Conservation (phyloP, 352 stramenopile genomes). For the Halophytophthora polymorphica region DNA sequence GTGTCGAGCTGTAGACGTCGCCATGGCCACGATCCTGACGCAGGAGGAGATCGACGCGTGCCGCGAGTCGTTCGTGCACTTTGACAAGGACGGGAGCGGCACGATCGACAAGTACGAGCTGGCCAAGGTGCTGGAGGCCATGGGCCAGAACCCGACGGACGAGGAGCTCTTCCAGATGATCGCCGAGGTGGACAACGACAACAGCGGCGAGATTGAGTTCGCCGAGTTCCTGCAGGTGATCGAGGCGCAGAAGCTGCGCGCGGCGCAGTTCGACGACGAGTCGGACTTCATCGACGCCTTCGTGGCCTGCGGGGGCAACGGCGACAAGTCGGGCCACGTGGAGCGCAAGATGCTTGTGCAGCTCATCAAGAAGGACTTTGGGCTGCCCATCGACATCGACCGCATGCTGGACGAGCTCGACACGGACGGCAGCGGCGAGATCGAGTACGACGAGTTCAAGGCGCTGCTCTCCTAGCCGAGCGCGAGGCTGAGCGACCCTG, state of each 20-base stretch:
- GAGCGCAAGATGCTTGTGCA: constrained; percentile 85
- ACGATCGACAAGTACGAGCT: constrained; percentile 96
- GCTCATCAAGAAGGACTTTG: constrained; percentile 97
- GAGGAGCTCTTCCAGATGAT: constrained; percentile 98
- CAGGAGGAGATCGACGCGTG: constrained; percentile 97
- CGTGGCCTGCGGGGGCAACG: constrained; percentile 91
- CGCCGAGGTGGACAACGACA: constrained; percentile 91
- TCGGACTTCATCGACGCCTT: constrained; percentile 97
- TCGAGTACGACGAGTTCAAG: constrained; percentile 97
- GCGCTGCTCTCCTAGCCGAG: constrained; percentile 74
- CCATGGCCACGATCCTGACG: constrained; percentile 84
- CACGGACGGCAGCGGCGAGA: constrained; percentile 91
- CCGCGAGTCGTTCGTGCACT: constrained; percentile 95
- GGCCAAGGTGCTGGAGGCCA: constrained; percentile 94
- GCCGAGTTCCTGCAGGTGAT: constrained; percentile 97
- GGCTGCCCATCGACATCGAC: constrained; percentile 95
- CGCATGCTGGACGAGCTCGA: constrained; percentile 96
- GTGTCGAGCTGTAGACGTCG: neutral
- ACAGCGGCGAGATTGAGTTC: constrained; percentile 97
- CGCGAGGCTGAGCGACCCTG: neutral
- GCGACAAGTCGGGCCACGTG: constrained; percentile 92
- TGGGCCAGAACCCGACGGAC: constrained; percentile 96
- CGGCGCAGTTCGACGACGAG: constrained; percentile 94
- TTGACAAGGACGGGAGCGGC: constrained; percentile 94
- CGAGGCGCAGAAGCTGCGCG: constrained; percentile 94